phyloP scores from a whole-genome alignment of 768 basidiomycete genomes.

The Hypsizygus marmoreus region DNA sequence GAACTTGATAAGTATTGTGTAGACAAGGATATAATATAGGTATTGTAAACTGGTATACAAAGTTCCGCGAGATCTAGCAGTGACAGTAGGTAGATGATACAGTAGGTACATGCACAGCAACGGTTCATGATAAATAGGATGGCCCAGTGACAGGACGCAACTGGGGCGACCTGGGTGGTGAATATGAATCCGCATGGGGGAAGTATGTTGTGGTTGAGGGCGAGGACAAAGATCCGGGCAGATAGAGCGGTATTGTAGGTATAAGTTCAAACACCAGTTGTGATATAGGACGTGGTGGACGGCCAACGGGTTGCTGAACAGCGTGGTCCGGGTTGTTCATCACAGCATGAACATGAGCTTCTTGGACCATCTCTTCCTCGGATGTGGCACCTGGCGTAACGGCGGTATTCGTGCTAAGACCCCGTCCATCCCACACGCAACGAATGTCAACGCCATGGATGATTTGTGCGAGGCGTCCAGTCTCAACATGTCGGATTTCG shows the following conservation, averaged over 20 bases:
- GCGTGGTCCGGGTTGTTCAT: constrained; percentile 63
- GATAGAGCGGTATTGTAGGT: constrained; percentile 72
- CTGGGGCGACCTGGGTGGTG: constrained; percentile 59
- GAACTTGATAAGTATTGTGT: no score
- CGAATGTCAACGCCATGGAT: constrained; percentile 80
- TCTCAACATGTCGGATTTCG: constrained; percentile 84
- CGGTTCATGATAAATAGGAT: constrained; percentile 10
- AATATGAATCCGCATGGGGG: constrained; percentile 42
- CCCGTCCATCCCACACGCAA: constrained; percentile 89
- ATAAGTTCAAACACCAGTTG: constrained; percentile 83
- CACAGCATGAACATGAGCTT: constrained; percentile 84
- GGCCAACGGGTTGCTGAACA: constrained; percentile 37
- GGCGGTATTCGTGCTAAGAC: constrained; percentile 54
- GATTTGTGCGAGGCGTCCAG: constrained; percentile 79
- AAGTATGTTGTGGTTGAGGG: constrained; percentile 56
- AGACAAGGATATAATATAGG: no score
- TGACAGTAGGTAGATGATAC: constrained; percentile 10
- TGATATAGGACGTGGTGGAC: constrained; percentile 47
- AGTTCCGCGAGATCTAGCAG: no score
- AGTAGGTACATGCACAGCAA: constrained; percentile 7
- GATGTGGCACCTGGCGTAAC: constrained; percentile 52
- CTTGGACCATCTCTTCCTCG: constrained; percentile 65
- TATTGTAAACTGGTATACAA: no score
- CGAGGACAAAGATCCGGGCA: constrained; percentile 60
- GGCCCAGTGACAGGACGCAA: constrained; percentile 30